Evolutionary conservation across 1,139 yeast genomes (phyloP).

Genomic region (Kurtzmaniella quercitrusa): DNA sequence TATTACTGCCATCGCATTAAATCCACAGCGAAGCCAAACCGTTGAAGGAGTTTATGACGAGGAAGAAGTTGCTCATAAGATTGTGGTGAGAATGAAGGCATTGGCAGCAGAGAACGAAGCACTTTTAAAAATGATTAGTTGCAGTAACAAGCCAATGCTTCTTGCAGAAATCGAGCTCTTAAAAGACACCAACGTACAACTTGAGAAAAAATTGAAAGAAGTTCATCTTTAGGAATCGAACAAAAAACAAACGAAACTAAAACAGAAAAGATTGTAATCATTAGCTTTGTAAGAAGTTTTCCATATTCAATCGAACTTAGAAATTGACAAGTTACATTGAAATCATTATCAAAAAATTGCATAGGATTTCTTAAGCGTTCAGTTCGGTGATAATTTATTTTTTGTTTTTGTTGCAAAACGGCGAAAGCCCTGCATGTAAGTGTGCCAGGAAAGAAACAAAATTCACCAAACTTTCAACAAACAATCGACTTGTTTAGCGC

Average conservation of each 20-base stretch:
- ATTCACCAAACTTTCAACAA: slow-evolving; percentile 1
- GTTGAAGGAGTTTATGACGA: slow-evolving; percentile 61
- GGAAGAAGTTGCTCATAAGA: slow-evolving; percentile 73
- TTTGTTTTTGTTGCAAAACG: not conserved
- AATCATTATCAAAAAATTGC: too few species aligned
- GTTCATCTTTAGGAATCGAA: not conserved
- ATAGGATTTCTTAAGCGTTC: too few species aligned
- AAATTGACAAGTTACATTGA: too few species aligned
- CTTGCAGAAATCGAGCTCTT: slow-evolving; percentile 65
- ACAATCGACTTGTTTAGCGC: not conserved
- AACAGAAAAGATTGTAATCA: not conserved
- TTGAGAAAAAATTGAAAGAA: slow-evolving; percentile 12
- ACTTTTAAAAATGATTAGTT: slow-evolving; percentile 65
- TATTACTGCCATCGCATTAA: slow-evolving; percentile 20
- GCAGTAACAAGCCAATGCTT: slow-evolving; percentile 67
- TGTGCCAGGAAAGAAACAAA: not conserved
- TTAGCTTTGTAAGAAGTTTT: too few species aligned
- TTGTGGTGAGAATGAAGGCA: slow-evolving; percentile 57
- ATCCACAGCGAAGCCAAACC: slow-evolving; percentile 22
- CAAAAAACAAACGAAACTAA: not conserved
- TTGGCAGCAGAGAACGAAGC: slow-evolving; percentile 69
- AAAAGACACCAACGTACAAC: slow-evolving; percentile 29
- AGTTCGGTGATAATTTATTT: too few species aligned
- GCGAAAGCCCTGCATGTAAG: not conserved
- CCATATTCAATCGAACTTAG: too few species aligned